phyloP scores from a whole-genome alignment of 345 rosid species.

The Diplotaxis tenuifolia region DNA sequence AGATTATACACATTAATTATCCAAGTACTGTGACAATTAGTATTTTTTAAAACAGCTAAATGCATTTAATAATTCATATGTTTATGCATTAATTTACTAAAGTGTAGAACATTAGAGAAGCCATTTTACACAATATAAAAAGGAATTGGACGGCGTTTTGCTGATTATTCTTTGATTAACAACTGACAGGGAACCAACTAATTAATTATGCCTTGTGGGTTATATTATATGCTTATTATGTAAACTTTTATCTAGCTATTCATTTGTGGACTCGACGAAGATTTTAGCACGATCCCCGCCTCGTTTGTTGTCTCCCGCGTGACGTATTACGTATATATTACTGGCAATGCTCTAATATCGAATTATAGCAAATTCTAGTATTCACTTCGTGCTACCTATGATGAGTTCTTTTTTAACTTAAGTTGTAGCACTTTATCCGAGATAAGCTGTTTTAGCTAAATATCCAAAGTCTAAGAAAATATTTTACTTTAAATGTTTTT shows the following conservation, averaged over 20 bases:
- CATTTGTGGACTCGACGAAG: conserved; percentile 21
- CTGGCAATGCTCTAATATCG: background rate
- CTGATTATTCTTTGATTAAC: conserved; percentile 25
- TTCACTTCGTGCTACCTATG: conserved; percentile 6
- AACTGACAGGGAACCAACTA: conserved; percentile 36
- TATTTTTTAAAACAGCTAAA: background rate
- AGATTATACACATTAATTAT: background rate
- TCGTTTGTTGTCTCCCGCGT: conserved; percentile 26
- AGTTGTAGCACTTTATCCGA: background rate
- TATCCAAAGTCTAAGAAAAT: background rate
- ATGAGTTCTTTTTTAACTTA: background rate
- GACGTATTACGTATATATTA: conserved; percentile 21
- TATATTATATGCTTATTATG: background rate
- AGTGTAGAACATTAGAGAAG: conserved; percentile 36
- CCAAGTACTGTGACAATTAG: background rate
- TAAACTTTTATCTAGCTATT: background rate
- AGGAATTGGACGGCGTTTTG: conserved; percentile 27
- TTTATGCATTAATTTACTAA: background rate
- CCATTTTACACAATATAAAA: conserved; percentile 18
- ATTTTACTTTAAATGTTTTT: no score
- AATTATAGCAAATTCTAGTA: background rate
- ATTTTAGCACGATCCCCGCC: conserved; percentile 36
- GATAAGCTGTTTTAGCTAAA: background rate
- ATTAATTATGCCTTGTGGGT: conserved; percentile 10
- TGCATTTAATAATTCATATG: background rate